Conservation (phyloP, 306 rosid species). For the Urtica urens region DNA sequence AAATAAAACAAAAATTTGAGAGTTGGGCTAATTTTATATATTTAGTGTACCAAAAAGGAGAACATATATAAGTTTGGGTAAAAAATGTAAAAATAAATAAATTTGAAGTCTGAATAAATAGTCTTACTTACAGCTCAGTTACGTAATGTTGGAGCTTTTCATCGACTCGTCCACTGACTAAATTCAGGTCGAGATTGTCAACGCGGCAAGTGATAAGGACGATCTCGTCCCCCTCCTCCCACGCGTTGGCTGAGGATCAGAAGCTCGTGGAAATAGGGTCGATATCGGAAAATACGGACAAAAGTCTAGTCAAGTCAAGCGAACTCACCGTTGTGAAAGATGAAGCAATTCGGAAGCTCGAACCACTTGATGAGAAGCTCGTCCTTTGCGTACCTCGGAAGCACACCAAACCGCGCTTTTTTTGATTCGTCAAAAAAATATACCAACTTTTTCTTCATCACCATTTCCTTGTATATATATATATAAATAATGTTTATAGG, state of each 20-base stretch:
- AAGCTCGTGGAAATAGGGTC: background rate
- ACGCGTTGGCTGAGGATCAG: constrained; percentile 60
- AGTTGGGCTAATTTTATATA: too few relatives aligned
- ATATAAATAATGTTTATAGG: too few relatives aligned
- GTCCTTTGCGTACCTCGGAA: constrained; percentile 83
- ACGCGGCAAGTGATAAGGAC: constrained; percentile 80
- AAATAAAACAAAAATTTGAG: too few relatives aligned
- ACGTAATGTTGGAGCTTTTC: constrained; percentile 56
- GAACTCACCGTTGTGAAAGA: constrained; percentile 71
- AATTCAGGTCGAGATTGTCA: constrained; percentile 48
- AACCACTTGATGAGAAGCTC: constrained; percentile 80
- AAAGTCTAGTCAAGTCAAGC: background rate
- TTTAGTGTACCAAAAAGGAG: too few relatives aligned
- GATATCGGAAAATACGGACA: background rate
- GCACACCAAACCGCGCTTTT: constrained; percentile 88
- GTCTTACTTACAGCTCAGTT: constrained; percentile 74
- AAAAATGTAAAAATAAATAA: constrained; percentile 6
- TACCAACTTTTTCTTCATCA: constrained; percentile 56
- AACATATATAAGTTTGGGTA: too few relatives aligned
- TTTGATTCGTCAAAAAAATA: constrained; percentile 71
- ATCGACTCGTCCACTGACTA: constrained; percentile 43
- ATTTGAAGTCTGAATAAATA: constrained; percentile 10
- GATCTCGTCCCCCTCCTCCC: constrained; percentile 96
- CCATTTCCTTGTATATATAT: constrained; percentile 74
- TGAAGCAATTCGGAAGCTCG: constrained; percentile 92